Percentiles rank a stretch among this genome's conserved stretches.
phyloP scores from a whole-genome alignment of 345 rosid genomes.

The Euclidium syriacum region DNA sequence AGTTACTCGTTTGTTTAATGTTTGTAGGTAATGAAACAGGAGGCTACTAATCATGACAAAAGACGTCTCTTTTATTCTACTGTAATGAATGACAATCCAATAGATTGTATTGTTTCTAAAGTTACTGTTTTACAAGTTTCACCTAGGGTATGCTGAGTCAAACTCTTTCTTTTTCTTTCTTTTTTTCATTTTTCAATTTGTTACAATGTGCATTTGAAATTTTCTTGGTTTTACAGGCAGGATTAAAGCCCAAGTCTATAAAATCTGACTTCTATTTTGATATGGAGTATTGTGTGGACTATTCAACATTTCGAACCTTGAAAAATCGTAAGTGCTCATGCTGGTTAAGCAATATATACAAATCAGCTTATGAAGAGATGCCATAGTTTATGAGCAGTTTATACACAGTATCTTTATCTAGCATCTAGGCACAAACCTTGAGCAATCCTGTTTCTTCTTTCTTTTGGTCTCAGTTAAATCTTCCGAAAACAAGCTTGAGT shows the following conservation, averaged over 20 bases:
- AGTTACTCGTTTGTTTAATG: constrained; percentile 1
- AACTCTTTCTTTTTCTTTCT: not conserved
- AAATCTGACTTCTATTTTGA: constrained; percentile 72
- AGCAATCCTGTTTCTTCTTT: not conserved
- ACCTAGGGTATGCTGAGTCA: constrained; percentile 49
- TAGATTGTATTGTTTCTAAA: constrained; percentile 78
- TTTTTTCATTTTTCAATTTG: not conserved
- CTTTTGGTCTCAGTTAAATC: constrained; percentile 37
- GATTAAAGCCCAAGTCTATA: constrained; percentile 34
- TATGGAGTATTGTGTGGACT: constrained; percentile 88
- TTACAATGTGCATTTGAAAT: constrained; percentile 1
- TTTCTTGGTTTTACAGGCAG: constrained; percentile 44
- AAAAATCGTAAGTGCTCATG: constrained; percentile 42
- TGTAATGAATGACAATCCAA: constrained; percentile 84
- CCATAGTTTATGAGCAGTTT: not conserved
- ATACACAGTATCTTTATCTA: constrained; percentile 12
- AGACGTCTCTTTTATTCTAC: constrained; percentile 83
- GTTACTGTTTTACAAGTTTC: constrained; percentile 47
- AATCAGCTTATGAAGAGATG: not conserved
- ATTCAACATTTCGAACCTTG: constrained; percentile 73
- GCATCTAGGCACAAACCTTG: constrained; percentile 16
- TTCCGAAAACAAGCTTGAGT: constrained; percentile 24
- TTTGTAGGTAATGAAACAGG: constrained; percentile 61
- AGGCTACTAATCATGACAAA: constrained; percentile 56
- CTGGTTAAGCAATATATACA: constrained; percentile 8